These are phyloP conservation scores for Picea abies DNA, from an alignment of 83 land plant genomes.

Conservation along the genomic window DNA sequence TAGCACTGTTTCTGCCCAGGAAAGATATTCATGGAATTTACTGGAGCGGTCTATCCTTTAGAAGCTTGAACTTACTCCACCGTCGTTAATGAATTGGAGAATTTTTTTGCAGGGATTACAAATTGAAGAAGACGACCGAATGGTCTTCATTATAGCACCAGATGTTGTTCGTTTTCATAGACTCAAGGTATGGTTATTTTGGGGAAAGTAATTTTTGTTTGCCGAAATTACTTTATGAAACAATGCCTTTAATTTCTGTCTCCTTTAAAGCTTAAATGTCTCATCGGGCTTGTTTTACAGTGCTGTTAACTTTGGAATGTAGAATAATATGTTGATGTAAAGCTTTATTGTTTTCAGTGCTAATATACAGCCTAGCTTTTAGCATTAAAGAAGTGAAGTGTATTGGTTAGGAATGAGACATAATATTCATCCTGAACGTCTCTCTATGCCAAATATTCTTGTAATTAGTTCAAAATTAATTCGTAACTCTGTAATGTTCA, in stretches of 20 bases:
- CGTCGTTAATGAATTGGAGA: background rate
- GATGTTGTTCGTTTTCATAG: conserved; percentile 11
- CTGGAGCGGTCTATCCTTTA: too few species aligned
- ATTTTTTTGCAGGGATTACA: conserved; percentile 11
- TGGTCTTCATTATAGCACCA: conserved; percentile 13
- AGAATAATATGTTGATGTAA: background rate
- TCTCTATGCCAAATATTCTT: too few species aligned
- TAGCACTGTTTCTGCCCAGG: too few species aligned
- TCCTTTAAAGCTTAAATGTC: background rate
- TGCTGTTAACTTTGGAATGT: background rate
- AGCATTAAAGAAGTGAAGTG: background rate
- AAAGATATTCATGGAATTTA: too few species aligned
- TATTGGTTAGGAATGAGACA: background rate
- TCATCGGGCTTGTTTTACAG: background rate
- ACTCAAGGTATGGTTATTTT: background rate
- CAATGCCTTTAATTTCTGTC: background rate
- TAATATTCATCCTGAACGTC: background rate
- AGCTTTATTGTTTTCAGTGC: background rate
- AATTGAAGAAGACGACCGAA: background rate
- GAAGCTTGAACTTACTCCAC: too few species aligned
- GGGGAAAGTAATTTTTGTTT: background rate
- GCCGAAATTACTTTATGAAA: too few species aligned
- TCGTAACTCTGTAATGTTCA: background rate
- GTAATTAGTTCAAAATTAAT: too few species aligned
- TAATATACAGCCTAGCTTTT: background rate